These are phyloP conservation scores for Epichloe typhina DNA, from an alignment of 2,329 filamentous ascomycete species.

Conservation along the genomic window DNA sequence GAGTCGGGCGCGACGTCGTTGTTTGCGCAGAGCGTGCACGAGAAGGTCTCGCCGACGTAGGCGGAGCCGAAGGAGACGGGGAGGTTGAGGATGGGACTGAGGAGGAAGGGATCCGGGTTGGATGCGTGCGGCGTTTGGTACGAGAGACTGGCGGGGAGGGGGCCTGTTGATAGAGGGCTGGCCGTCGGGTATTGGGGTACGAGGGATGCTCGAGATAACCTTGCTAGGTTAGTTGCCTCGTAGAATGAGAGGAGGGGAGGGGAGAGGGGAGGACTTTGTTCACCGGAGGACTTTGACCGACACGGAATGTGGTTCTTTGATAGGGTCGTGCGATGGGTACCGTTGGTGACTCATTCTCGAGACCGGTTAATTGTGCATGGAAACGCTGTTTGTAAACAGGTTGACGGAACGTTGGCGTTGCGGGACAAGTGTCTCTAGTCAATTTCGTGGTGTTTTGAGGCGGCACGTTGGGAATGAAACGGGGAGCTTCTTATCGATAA, in stretches of 20 bases:
- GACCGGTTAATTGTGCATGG: not conserved
- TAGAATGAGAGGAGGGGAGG: not conserved
- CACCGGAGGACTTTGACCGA: constrained; percentile 66
- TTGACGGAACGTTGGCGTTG: not conserved
- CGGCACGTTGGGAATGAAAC: not conserved
- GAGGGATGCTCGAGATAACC: constrained; percentile 70
- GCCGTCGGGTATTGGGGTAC: constrained; percentile 56
- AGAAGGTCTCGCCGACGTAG: constrained; percentile 91
- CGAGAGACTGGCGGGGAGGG: constrained; percentile 55
- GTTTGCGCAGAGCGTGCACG: constrained; percentile 91
- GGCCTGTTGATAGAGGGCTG: constrained; percentile 30
- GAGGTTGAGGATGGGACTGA: constrained; percentile 60
- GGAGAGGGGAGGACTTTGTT: not conserved
- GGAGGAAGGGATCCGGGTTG: constrained; percentile 42
- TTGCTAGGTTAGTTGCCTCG: constrained; percentile 19
- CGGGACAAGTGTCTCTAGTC: not conserved
- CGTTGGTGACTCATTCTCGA: constrained; percentile 42
- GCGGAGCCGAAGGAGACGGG: constrained; percentile 87
- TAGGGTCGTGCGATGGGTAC: constrained; percentile 41
- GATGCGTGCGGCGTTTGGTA: constrained; percentile 38
- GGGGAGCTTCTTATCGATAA: constrained; percentile 6
- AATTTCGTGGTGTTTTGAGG: not conserved
- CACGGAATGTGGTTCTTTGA: constrained; percentile 66
- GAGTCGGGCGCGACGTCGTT: constrained; percentile 44
- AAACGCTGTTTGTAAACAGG: not conserved